These are phyloP conservation scores for Corymbia calophylla DNA, from an alignment of 441 rosid genomes.

Conservation along the genomic window DNA sequence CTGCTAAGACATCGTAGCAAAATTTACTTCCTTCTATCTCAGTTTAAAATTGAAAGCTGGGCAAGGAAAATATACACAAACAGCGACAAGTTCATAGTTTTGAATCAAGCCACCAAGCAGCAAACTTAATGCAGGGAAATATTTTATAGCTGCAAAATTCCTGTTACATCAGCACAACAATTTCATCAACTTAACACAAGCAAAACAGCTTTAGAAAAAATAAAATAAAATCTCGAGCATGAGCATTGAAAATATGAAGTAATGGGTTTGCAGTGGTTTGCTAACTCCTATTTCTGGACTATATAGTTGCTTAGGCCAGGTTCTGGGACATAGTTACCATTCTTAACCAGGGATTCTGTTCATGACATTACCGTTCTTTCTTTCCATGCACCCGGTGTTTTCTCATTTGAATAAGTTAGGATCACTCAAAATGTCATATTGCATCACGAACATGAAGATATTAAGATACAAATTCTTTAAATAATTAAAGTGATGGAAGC, in stretches of 20 bases:
- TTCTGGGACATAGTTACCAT: neutral
- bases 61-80: neutral
- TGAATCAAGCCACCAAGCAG: neutral
- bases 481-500: neutral
- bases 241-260: neutral
- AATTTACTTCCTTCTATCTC: constrained; percentile 77
- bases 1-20: constrained; percentile 63
- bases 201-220: neutral
- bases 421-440: neutral
- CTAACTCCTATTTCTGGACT: neutral
- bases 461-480: neutral
- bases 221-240: neutral
- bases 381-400: neutral
- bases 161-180: neutral
- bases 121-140: neutral
- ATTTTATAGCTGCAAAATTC: neutral
- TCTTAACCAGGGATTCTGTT: neutral
- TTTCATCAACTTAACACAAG: neutral
- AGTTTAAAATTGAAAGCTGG: constrained; percentile 88
- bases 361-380: neutral
- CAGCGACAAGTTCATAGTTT: neutral
- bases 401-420: neutral
- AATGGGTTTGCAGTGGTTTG: neutral
- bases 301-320: neutral
- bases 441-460: neutral